A percentile compares a stretch with the other conserved stretches of the same genome.
Evolutionary conservation across 805 yeast species (phyloP).

Genomic region (Ogataea neopini): DNA sequence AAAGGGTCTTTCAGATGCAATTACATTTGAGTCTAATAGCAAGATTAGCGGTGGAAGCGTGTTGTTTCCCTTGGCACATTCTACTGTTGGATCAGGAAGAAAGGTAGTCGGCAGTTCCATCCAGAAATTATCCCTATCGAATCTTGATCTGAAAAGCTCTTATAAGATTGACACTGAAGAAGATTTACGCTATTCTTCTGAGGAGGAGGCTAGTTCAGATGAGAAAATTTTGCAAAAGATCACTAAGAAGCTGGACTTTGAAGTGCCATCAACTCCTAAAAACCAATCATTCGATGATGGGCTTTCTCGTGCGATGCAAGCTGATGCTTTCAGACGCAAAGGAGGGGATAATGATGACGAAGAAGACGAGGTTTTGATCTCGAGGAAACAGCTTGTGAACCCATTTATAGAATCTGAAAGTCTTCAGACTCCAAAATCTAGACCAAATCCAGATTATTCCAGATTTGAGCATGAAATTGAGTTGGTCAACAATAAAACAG

Average conservation of each 20-base stretch:
- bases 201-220: slow-evolving; percentile 20
- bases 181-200: slow-evolving; percentile 24
- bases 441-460: slow-evolving; percentile 12
- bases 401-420: slow-evolving; percentile 31
- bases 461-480: slow-evolving; percentile 41
- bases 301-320: slow-evolving; percentile 31
- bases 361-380: slow-evolving; percentile 22
- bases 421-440: neutral
- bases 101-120: slow-evolving; percentile 7
- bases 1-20: slow-evolving; percentile 27
- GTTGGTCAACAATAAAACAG: slow-evolving; percentile 43
- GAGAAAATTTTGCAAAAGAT: slow-evolving; percentile 17
- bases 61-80: slow-evolving; percentile 32
- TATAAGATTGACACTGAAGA: slow-evolving; percentile 26
- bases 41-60: slow-evolving; percentile 14
- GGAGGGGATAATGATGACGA: neutral
- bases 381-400: slow-evolving; percentile 23
- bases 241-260: slow-evolving; percentile 26
- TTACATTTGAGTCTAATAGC: slow-evolving; percentile 15
- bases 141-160: slow-evolving; percentile 25
- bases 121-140: slow-evolving; percentile 10
- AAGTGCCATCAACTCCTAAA: slow-evolving; percentile 39
- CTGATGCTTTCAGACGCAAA: slow-evolving; percentile 19
- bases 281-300: slow-evolving; percentile 37
- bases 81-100: slow-evolving; percentile 35